phyloP scores from a whole-genome alignment of 805 yeast genomes.

The Wickerhamiella hasegawae region DNA sequence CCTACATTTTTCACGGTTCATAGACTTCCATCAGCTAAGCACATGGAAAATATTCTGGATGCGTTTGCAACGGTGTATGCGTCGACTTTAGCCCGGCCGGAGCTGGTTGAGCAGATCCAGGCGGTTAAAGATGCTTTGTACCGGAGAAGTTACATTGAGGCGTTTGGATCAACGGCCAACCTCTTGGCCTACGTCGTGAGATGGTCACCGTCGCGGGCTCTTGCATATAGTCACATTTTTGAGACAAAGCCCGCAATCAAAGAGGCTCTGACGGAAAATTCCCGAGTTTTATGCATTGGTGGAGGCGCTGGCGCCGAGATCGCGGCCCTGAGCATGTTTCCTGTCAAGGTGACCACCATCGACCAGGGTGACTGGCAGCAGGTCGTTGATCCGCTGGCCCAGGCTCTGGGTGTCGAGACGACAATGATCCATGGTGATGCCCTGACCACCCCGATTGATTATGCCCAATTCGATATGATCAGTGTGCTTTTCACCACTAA shows the following conservation, averaged over 20 bases:
- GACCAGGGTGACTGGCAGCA: slow-evolving; percentile 70
- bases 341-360: slow-evolving; percentile 36
- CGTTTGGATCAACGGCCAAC: slow-evolving; percentile 47
- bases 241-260: slow-evolving; percentile 31
- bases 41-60: slow-evolving; percentile 13
- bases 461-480: slow-evolving; percentile 22
- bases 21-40: too few relatives aligned
- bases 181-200: slow-evolving; percentile 65
- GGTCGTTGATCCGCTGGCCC: slow-evolving; percentile 32
- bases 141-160: slow-evolving; percentile 52
- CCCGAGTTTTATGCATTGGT: slow-evolving; percentile 48
- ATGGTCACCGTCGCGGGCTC: slow-evolving; percentile 76
- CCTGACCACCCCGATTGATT: slow-evolving; percentile 5
- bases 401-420: slow-evolving; percentile 26
- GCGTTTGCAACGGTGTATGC: slow-evolving; percentile 16
- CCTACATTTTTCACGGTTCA: too few relatives aligned
- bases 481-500: slow-evolving; percentile 76
- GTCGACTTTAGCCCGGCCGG: slow-evolving; percentile 11
- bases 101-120: slow-evolving; percentile 36
- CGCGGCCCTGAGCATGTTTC: slow-evolving; percentile 29
- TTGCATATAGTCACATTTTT: slow-evolving; percentile 57
- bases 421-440: slow-evolving; percentile 22
- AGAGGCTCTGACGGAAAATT: slow-evolving; percentile 18
- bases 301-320: slow-evolving; percentile 87
- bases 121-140: slow-evolving; percentile 51